Base-by-base conservation (phyloP, 2,329 filamentous ascomycete species). In the Beauveria medogensis region DNA sequence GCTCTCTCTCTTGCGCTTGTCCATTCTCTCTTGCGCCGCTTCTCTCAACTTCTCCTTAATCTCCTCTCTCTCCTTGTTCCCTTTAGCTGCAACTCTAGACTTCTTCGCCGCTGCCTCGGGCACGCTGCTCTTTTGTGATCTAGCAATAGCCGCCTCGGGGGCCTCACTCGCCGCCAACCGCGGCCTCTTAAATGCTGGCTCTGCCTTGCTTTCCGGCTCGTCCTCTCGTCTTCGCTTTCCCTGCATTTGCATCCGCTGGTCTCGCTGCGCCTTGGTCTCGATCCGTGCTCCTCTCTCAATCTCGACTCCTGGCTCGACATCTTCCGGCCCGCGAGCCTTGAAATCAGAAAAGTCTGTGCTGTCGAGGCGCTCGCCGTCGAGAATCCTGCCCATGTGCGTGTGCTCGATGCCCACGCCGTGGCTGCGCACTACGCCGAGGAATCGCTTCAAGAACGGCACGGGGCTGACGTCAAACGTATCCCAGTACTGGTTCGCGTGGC, bases 371-470 rank as follows among this genome's bases (percentile, higher is more conserved):
- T 68, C 63, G 1, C 73, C 73, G 10, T 73, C 67, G 3, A 79
- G 58, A 2, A 78, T 65, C 24, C 64, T 72, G 0, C 76, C 77
- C 60, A 76, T 64, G 26, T 80, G 76, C 0, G 77, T 78, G 64
- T 74, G 76, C 7, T 71, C 69, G 10, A 79, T 77, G 0, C 61
- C 63, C 9, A 72, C 66, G 7, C 76, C 71, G 16, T 77, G 69
- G 2, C 71, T 67, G 0, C 77, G 69, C 1, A 78, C 71, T 26
- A 68, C 71, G 14, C 68, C 67, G 59, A 75, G 67, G 0, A 80
- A 60, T 0, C 69, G 61, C 24, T 69, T 70, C 10, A 80, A 55
- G 30, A 80, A 78, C 5, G 64, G 55, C 0, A 77, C 69, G 0
- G 76, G 75, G 46, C 75, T 76, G 40, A 63, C 60, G 0, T 24